Base-by-base conservation (phyloP, 2,329 filamentous ascomycete species). In the Xylaria polymorpha region DNA sequence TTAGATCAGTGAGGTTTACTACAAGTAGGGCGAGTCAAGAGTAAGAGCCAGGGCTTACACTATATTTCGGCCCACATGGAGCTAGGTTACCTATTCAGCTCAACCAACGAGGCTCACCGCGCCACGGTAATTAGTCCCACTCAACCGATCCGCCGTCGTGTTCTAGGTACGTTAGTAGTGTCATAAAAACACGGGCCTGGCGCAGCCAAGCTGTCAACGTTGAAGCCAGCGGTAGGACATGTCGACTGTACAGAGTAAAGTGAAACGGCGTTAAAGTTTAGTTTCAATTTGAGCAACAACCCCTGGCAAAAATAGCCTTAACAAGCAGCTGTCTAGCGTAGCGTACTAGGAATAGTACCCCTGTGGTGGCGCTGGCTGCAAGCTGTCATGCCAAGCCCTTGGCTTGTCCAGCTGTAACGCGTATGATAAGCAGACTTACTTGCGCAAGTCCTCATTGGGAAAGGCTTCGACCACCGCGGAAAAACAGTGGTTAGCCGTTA, bases 11-110 rank as follows among this genome's bases (percentile, higher is more conserved):
- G 50, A 61, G 53, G 44, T 66, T 70, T 70, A 70, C 67, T 69
- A 67, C 63, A 55, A 37, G 29, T 29, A 41, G n/a, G 29, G 29
- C 29, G 51, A 48, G n/a, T 50, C 59, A 46, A 58, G 67, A 66
- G 67, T 69, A 69, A 68, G 67, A 69, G 39, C 56, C 22, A 43
- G 41, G 46, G 64, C 64, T 61, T 66, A 59, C 62, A 65, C 66
- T 39, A 57, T 57, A 65, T 61, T 25, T 53, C 53, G 53, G 55
- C 66, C 66, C 62, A 69, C 63, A 43, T 43, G 41, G 10, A n/a
- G 56, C 48, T 51, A 57, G 63, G 46, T 55, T 29, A n/a, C n/a
- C n/a, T n/a, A 61, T 66, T 66, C 63, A 62, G 63, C 63, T 64
- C 63, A 59, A 32, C 50, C 61, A 43, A 63, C 32, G 58, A 66